Evolutionary conservation across 2,329 filamentous ascomycete genomes (phyloP).

Genomic region (Fusarium subtropicale): DNA sequence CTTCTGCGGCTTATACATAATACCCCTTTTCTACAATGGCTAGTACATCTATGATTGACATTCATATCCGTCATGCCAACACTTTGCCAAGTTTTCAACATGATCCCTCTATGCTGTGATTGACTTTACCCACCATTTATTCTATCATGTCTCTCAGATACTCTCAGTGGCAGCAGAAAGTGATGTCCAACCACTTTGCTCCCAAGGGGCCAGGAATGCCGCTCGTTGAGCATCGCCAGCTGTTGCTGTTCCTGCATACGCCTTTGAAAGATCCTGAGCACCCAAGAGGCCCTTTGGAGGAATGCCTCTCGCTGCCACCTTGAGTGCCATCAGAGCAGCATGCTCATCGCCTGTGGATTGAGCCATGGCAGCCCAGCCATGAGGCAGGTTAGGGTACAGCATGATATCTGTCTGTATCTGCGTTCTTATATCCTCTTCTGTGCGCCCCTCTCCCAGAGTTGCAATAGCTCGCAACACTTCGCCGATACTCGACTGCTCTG

Average conservation of each 20-base stretch:
- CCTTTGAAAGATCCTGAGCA: constrained; percentile 75
- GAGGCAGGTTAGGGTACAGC: constrained; percentile 80
- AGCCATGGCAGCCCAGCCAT: constrained; percentile 83
- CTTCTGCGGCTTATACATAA: constrained; percentile 21
- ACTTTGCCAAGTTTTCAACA: background rate
- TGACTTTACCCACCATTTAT: background rate
- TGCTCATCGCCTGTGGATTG: constrained; percentile 65
- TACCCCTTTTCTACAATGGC: constrained; percentile 30
- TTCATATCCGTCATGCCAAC: background rate
- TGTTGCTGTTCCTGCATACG: constrained; percentile 79
- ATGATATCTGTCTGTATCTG: constrained; percentile 83
- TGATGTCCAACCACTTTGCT: constrained; percentile 70
- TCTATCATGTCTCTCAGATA: constrained; percentile 11
- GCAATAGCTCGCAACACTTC: constrained; percentile 82
- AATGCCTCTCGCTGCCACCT: constrained; percentile 79
- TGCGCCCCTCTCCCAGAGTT: constrained; percentile 62
- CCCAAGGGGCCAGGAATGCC: constrained; percentile 86
- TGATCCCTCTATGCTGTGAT: constrained; percentile 4
- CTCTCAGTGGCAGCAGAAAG: constrained; percentile 54
- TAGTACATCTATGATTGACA: background rate
- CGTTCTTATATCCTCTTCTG: constrained; percentile 64
- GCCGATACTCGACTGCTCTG: constrained; percentile 76
- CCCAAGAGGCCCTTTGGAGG: constrained; percentile 77
- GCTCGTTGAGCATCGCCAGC: constrained; percentile 80
- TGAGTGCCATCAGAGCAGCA: constrained; percentile 80